Evolutionary conservation across 257 asterid genomes (phyloP).

Genomic region (Nicotiana tomentosiformis): DNA sequence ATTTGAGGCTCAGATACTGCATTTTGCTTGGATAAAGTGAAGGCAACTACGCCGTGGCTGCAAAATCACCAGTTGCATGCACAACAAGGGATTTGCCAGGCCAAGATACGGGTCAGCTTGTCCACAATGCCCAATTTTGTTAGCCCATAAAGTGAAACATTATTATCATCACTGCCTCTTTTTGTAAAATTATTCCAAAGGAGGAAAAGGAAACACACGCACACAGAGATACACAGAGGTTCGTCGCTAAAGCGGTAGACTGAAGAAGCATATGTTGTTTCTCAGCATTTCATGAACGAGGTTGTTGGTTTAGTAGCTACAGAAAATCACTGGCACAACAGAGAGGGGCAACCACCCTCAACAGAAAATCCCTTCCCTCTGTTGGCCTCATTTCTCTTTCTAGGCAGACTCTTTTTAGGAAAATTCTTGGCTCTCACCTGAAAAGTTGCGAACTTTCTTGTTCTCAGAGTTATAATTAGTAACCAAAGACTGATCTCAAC

Average conservation of each 20-base stretch:
- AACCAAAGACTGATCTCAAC: neutral
- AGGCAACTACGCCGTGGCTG: too few species aligned
- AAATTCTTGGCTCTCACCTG: neutral
- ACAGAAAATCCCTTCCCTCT: neutral
- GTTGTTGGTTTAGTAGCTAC: neutral
- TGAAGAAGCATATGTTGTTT: neutral
- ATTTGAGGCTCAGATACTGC: too few species aligned
- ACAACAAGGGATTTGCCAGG: too few species aligned
- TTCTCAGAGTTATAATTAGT: too few species aligned
- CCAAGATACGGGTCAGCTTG: too few species aligned
- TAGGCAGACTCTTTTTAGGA: neutral
- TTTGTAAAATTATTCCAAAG: neutral
- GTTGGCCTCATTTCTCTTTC: neutral
- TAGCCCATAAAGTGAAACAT: too few species aligned
- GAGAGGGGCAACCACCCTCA: neutral
- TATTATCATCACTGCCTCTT: neutral
- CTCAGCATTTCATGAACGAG: neutral
- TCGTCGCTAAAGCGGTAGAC: neutral
- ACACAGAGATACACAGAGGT: neutral
- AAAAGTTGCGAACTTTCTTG: neutral
- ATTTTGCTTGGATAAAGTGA: too few species aligned
- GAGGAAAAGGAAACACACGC: neutral
- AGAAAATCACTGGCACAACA: neutral
- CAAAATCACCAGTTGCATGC: too few species aligned
- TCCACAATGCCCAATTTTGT: too few species aligned